Conservation (phyloP, 306 rosid species). For the Pterocarpus macrocarpus region DNA sequence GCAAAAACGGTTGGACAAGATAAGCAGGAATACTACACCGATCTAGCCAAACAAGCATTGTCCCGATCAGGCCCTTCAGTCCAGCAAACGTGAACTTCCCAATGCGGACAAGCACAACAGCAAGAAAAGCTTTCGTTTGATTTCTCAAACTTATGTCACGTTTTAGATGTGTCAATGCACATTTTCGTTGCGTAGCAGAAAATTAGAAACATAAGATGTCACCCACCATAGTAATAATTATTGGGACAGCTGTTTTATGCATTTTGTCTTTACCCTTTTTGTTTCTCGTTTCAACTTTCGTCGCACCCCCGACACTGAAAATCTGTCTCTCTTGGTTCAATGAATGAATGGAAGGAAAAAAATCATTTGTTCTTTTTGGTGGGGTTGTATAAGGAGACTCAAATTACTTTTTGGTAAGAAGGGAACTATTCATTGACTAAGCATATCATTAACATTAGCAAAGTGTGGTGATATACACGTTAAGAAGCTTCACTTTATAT, state of each 20-base stretch:
- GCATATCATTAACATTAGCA: slow-evolving; percentile 8
- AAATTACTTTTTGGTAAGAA: neutral
- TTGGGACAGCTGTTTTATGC: slow-evolving; percentile 12
- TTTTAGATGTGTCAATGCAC: neutral
- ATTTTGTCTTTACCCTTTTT: neutral
- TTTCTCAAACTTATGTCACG: neutral
- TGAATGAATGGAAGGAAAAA: neutral
- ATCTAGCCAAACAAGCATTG: too few relatives aligned
- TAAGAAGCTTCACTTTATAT: neutral
- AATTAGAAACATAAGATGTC: neutral
- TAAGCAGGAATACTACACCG: too few relatives aligned
- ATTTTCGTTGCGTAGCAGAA: neutral
- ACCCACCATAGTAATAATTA: neutral
- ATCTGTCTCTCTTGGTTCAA: too few relatives aligned
- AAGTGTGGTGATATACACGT: slow-evolving; percentile 1
- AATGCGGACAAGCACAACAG: neutral
- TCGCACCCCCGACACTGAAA: too few relatives aligned
- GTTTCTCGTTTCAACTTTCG: neutral
- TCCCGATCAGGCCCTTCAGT: neutral
- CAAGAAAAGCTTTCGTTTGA: neutral
- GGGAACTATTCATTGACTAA: neutral
- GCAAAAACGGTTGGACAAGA: too few relatives aligned
- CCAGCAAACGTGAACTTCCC: neutral
- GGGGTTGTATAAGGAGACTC: neutral
- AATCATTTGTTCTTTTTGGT: neutral